Percentiles rank a stretch among this genome's conserved stretches.
Evolutionary conservation across 2,329 filamentous ascomycete genomes (phyloP).

Genomic region (Alternaria sp.): DNA sequence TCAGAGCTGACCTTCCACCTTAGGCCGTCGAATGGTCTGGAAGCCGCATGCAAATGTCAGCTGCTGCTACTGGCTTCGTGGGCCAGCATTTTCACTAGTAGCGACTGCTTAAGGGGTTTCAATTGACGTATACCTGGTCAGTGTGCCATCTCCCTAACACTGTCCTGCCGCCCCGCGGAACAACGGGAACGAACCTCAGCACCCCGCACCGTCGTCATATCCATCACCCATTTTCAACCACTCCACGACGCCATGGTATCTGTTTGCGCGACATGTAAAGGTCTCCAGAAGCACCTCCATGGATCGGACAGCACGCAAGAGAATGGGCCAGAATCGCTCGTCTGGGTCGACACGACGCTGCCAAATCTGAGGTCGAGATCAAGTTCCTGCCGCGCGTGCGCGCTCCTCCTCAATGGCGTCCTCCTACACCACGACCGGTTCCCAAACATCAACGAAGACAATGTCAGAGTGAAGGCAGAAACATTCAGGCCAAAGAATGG

Average conservation of each 20-base stretch:
- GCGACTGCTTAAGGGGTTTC: slow-evolving; percentile 12
- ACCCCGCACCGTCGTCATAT: slow-evolving; percentile 9
- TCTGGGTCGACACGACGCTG: slow-evolving; percentile 39
- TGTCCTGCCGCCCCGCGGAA: slow-evolving; percentile 16
- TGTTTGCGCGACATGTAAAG: slow-evolving; percentile 43
- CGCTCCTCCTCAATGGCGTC: slow-evolving; percentile 42
- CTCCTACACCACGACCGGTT: slow-evolving; percentile 43
- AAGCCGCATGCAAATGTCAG: slow-evolving; percentile 13
- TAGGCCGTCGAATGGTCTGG: slow-evolving; percentile 4
- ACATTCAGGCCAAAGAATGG: slow-evolving; percentile 26
- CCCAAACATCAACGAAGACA: slow-evolving; percentile 29
- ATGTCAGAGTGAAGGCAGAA: slow-evolving; percentile 36
- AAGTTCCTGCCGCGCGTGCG: slow-evolving; percentile 40
- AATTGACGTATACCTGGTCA: neutral
- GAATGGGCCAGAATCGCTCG: slow-evolving; percentile 19
- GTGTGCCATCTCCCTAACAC: slow-evolving; percentile 8
- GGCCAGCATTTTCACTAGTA: neutral
- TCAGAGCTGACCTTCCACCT: slow-evolving; percentile 6
- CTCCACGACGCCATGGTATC: slow-evolving; percentile 32
- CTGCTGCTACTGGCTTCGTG: slow-evolving; percentile 7
- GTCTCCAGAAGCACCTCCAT: slow-evolving; percentile 40
- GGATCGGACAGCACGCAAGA: slow-evolving; percentile 23
- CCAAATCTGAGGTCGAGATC: slow-evolving; percentile 38
- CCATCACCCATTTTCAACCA: neutral
- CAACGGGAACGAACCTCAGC: slow-evolving; percentile 16